Evolutionary conservation across 1,284 basidiomycete genomes (phyloP), one percentile per base, ranked within the genome.

Genomic region (Cryptococcus jaspeensis): DNA sequence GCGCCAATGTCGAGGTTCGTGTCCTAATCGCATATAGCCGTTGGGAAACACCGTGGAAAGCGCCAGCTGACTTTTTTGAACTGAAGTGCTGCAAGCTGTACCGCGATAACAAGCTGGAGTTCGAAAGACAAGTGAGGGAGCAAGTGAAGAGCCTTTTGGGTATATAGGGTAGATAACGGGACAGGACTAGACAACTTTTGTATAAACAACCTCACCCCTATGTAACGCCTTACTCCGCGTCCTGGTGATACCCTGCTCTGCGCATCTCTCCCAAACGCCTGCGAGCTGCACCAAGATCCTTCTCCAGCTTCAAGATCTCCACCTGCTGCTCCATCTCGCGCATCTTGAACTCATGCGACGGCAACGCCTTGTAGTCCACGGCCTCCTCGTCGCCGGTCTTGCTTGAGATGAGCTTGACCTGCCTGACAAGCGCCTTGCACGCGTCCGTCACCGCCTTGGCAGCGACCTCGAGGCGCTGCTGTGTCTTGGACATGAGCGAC

Each of bases 321-420:
- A 99, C 96, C 79, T 98, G 95, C 75, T 96, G 92, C 80, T 99
- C 95, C 93, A 99, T 98, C 83, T 97, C 93, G 50, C 86, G 82
- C 69, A 86, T 89, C 84, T 99, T 99, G 85, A 97, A 98, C 79
- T 99, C 95, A 74, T 98, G 83, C 46, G 82, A 85, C 4, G 92
- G 89, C 92, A 98, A 93, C 60, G 85, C 85, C 77, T 89, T 88
- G 80, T 93, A 98, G 78, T 98, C 92, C 20, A 89, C 83, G 16
- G 86, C 83, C 62, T 92, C 92, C 53, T 91, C 87, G 65, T 87
- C 84, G 39, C 72, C 78, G 77, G 92, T 87, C 75, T 86, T 87
- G 46, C 92, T 89, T 43, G 92, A 89, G 64, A 99, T 87, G 9
- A 92, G 87, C 80, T 96, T 97, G 79, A 99, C 95, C 77, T 98